Evolutionary conservation across 73 alveolate species (phyloP), one percentile per base, ranked within the genome.

Genomic region (Uronychia setigera): DNA sequence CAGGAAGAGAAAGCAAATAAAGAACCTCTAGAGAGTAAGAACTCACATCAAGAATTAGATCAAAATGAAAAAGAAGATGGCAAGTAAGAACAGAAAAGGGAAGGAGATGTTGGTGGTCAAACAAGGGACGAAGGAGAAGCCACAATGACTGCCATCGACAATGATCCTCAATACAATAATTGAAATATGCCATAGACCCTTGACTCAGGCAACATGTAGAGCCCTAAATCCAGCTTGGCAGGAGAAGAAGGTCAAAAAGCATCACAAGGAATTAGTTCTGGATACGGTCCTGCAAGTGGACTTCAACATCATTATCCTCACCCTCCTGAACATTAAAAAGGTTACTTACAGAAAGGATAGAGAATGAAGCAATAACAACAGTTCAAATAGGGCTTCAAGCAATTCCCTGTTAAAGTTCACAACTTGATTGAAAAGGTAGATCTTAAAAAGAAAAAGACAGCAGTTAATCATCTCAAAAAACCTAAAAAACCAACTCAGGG

Each of bases 331-430:
- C n/a, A n/a, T n/a, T n/a, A 46, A 46, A 19, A 46, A 46, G 67
- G 19, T 46, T 46, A 5, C 67, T 46, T 46, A 46, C n/a, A 19
- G 19, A 46, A 46, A 46, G 67, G 67, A 46, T 46, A 46, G 67
- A 46, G 19, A 46, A 46, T 46, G 5, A 11, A 46, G 67, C n/a
- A 19, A 11, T 5, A 19, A 5, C n/a, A 5, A 11, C n/a, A 19
- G 5, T 19, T 46, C 19, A 19, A 5, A 5, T 46, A 46, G 67
- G 67, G 5, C 67, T 11, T 5, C 5, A 46, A 46, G n/a, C 67
- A 46, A 46, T 88, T 88, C 82, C 94, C 94, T 0, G 60, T 88
- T 1, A 82, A 83, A 77, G 88, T 88, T 32, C 81, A 83, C 67
- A 81, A 88, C 85, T 32, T 88, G 26, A 88, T 81, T 58, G 76